These are phyloP conservation scores for Mycena vitilis DNA, from an alignment of 768 basidiomycete genomes.

Conservation along the genomic window DNA sequence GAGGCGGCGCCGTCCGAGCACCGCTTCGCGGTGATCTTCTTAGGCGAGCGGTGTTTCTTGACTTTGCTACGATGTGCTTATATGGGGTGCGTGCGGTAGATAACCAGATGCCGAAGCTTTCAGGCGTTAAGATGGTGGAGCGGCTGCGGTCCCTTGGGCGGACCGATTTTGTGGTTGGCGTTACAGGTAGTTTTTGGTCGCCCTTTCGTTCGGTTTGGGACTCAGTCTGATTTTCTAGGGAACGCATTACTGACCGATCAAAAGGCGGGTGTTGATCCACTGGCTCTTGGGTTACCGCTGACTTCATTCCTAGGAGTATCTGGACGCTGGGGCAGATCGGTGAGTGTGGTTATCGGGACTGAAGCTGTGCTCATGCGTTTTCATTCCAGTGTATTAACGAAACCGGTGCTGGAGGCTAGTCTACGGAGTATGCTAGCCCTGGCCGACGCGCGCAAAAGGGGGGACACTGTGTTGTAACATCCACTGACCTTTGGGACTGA, in stretches of 20 bases:
- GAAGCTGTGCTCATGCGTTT: slow-evolving; percentile 10
- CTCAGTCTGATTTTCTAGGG: slow-evolving; percentile 29
- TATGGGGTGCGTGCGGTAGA: slow-evolving; percentile 34
- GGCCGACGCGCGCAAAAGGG: slow-evolving; percentile 37
- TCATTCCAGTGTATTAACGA: slow-evolving; percentile 63
- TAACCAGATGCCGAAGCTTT: slow-evolving; percentile 78
- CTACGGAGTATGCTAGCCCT: slow-evolving; percentile 44
- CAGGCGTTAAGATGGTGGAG: slow-evolving; percentile 65
- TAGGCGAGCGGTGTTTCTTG: slow-evolving; percentile 19
- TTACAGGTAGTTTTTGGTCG: slow-evolving; percentile 55
- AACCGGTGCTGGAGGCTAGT: slow-evolving; percentile 67
- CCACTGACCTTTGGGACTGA: not conserved
- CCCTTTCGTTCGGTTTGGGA: not conserved
- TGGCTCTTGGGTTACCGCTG: slow-evolving; percentile 18
- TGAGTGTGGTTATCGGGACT: slow-evolving; percentile 43
- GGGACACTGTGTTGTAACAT: slow-evolving; percentile 13
- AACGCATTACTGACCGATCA: slow-evolving; percentile 64
- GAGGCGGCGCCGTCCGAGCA: slow-evolving; percentile 7
- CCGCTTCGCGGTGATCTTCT: slow-evolving; percentile 41
- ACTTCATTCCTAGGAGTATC: slow-evolving; percentile 53
- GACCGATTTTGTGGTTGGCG: slow-evolving; percentile 72
- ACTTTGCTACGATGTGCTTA: not conserved
- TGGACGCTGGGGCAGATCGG: slow-evolving; percentile 69
- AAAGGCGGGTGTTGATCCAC: slow-evolving; percentile 33
- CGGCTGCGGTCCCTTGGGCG: slow-evolving; percentile 63